phyloP scores from a whole-genome alignment of 495 filamentous ascomycete species.

The Penicillium pancosmium region DNA sequence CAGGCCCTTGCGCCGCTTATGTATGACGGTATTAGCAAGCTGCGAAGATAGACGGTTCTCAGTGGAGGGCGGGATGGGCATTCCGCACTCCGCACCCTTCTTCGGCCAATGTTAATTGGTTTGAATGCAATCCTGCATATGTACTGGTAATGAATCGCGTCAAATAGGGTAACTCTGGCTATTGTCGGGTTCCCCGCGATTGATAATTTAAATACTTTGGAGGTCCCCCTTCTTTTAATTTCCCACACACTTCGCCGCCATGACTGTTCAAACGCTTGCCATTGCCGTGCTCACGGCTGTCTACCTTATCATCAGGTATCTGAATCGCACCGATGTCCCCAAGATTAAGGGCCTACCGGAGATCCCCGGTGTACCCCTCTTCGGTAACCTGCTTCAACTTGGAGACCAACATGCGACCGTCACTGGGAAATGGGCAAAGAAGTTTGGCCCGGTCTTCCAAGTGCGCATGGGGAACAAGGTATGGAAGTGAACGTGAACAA shows the following conservation, averaged over 20 bases:
- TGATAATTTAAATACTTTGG: background rate
- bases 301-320: conserved; percentile 55
- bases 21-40: too few relatives aligned
- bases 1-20: too few relatives aligned
- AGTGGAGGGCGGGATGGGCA: conserved; percentile 6
- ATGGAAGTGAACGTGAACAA: conserved; percentile 6
- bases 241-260: conserved; percentile 16
- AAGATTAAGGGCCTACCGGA: conserved; percentile 67
- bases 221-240: background rate
- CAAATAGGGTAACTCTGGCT: background rate
- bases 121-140: background rate
- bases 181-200: conserved; percentile 1
- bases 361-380: conserved; percentile 63
- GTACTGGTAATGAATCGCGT: background rate
- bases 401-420: conserved; percentile 58
- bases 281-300: conserved; percentile 45
- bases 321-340: conserved; percentile 60
- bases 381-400: conserved; percentile 65
- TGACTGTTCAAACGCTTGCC: conserved; percentile 48
- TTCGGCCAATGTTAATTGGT: conserved; percentile 3
- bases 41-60: too few relatives aligned
- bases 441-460: conserved; percentile 69
- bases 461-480: conserved; percentile 67
- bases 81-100: conserved; percentile 6
- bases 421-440: conserved; percentile 57